Evolutionary conservation across 768 basidiomycete species (phyloP).

Genomic region (Tephrocybe sp.): DNA sequence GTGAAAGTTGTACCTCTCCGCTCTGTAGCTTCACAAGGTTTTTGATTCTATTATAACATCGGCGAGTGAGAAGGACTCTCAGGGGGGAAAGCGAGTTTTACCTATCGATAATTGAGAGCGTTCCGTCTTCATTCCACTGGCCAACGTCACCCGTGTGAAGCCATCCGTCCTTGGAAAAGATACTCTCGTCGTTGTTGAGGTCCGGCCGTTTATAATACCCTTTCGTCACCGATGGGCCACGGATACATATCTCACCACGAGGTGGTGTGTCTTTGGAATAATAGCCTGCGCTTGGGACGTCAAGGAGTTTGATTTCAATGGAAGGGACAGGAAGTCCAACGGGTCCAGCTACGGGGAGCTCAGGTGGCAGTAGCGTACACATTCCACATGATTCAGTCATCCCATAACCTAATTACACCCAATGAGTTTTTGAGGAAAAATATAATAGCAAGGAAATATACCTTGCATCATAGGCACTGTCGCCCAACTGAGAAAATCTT

Average conservation of each 20-base stretch:
- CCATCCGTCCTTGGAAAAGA: slow-evolving; percentile 93
- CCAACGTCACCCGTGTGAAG: slow-evolving; percentile 93
- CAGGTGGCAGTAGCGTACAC: slow-evolving; percentile 85
- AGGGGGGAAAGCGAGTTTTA: slow-evolving; percentile 20
- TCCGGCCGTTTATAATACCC: slow-evolving; percentile 94
- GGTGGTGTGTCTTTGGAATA: slow-evolving; percentile 63
- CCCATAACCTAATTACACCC: slow-evolving; percentile 70
- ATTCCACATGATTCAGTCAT: slow-evolving; percentile 95
- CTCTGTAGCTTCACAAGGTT: slow-evolving; percentile 19
- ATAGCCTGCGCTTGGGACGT: slow-evolving; percentile 86
- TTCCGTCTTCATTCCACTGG: slow-evolving; percentile 92
- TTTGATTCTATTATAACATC: neutral
- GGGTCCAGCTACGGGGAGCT: slow-evolving; percentile 64
- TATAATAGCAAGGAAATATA: slow-evolving; percentile 25
- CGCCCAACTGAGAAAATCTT: slow-evolving; percentile 83
- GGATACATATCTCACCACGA: slow-evolving; percentile 86
- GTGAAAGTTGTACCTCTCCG: slow-evolving; percentile 12
- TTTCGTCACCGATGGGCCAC: slow-evolving; percentile 82
- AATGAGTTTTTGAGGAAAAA: neutral
- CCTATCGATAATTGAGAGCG: slow-evolving; percentile 86
- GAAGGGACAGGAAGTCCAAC: slow-evolving; percentile 88
- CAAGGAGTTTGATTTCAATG: slow-evolving; percentile 83
- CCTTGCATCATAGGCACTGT: slow-evolving; percentile 86
- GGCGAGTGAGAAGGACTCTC: neutral
- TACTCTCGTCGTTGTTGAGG: slow-evolving; percentile 74